Evolutionary conservation across 2,329 filamentous ascomycete genomes (phyloP).

Genomic region (Talaromyces sp.): DNA sequence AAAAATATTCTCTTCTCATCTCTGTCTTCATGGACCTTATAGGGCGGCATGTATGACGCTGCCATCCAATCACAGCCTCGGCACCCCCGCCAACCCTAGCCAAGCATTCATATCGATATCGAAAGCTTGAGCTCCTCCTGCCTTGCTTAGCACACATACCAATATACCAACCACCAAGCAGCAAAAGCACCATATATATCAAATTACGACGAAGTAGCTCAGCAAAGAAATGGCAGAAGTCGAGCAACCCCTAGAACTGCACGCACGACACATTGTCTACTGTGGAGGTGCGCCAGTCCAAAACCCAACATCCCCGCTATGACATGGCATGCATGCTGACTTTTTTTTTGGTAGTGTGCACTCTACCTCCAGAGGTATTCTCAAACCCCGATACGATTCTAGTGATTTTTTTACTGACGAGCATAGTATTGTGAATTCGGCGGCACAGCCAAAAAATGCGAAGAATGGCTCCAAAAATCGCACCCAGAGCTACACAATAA

Average conservation of each 20-base stretch:
- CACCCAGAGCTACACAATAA: constrained; percentile 70
- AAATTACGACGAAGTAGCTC: no score
- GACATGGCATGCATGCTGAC: constrained; percentile 11
- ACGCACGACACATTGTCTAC: constrained; percentile 57
- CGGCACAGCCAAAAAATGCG: constrained; percentile 92
- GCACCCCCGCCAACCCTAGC: not conserved
- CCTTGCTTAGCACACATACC: not conserved
- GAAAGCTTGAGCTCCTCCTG: not conserved
- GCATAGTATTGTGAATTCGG: constrained; percentile 97
- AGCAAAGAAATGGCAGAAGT: constrained; percentile 31
- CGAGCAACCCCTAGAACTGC: constrained; percentile 39
- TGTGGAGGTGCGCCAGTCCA: constrained; percentile 35
- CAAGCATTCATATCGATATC: constrained; percentile 1
- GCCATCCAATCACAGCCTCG: not conserved
- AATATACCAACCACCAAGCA: not conserved
- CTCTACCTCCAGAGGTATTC: constrained; percentile 63
- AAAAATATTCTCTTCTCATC: no score
- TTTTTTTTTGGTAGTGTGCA: constrained; percentile 52
- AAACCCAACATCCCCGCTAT: not conserved
- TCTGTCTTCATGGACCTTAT: no score
- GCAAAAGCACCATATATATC: not conserved
- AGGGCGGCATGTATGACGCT: no score
- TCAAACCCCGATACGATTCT: not conserved
- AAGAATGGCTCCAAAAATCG: constrained; percentile 83
- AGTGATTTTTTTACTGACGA: not conserved